Base-by-base conservation (phyloP, 1,284 basidiomycete species). In the Baeospora myosura region DNA sequence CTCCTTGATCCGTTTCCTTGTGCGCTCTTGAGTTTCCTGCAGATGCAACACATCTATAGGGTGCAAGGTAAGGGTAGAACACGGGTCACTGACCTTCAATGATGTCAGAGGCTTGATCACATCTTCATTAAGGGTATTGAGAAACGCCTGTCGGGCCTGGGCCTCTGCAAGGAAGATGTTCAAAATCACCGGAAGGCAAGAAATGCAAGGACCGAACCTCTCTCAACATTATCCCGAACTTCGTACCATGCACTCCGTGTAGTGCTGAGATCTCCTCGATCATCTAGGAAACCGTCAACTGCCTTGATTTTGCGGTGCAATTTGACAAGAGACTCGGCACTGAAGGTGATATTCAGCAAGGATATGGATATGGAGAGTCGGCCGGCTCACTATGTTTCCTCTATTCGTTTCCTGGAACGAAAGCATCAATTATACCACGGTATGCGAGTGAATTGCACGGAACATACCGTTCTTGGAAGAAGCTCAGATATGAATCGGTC, bases 1-100 rank as follows among this genome's bases (percentile, higher is more conserved):
- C 50, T 93, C 89, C 53, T 85, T 86, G 57, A 95, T 86, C n/a
- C 88, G 79, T 58, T 87, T 88, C 22, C 87, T 74, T 20, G 89
- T 92, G 29, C 90, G 77, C 42, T 88, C 85, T 67, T 94, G 90
- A 5, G 82, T 85, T 49, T 92, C 89, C 82, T 89, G 45, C 14
- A 23, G 40, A 4, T n/a, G 7, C 7, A 8, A 33, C 11, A 34
- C 18, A 34, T n/a, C n/a, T n/a, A n/a, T n/a, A n/a, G n/a, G n/a
- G n/a, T 42, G 10, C 50, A 38, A 41, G 42, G 35, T n/a, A n/a
- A n/a, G n/a, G 34, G 33, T 22, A 42, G 14, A 18, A 44, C 28
- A 44, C 25, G 18, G 31, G 12, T 18, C 29, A 52, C 63, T 44
- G 48, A 83, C 88, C 71, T 81, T 88, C 38, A 93, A 62, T 22